Evolutionary conservation across 768 basidiomycete genomes (phyloP).

Genomic region (Sporobolomyces pararoseus): DNA sequence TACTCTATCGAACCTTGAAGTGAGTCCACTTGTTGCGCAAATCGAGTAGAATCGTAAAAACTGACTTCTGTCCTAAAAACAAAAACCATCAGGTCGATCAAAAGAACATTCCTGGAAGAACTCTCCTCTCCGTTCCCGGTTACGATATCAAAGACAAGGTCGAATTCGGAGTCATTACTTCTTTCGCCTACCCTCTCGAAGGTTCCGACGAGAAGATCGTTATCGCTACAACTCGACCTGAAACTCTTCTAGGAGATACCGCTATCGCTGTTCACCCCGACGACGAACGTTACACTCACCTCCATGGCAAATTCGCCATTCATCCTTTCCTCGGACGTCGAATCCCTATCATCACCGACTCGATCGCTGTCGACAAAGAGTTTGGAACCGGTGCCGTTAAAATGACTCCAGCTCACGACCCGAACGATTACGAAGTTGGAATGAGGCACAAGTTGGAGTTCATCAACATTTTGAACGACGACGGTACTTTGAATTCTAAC

Average conservation of each 20-base stretch:
- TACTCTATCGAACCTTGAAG: conserved; percentile 95
- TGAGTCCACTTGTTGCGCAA: conserved; percentile 46
- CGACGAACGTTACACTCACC: conserved; percentile 85
- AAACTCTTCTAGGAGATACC: conserved; percentile 97
- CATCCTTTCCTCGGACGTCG: conserved; percentile 86
- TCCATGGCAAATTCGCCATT: conserved; percentile 72
- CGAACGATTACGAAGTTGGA: conserved; percentile 94
- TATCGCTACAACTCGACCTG: conserved; percentile 94
- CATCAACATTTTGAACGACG: conserved; percentile 91
- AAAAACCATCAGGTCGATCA: conserved; percentile 69
- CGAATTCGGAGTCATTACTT: conserved; percentile 92
- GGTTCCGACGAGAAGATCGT: conserved; percentile 84
- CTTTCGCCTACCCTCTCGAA: conserved; percentile 91
- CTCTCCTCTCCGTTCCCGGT: conserved; percentile 82
- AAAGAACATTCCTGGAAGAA: conserved; percentile 77
- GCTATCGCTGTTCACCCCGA: conserved; percentile 95
- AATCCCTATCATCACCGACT: conserved; percentile 81
- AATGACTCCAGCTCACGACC: conserved; percentile 97
- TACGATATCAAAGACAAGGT: conserved; percentile 93
- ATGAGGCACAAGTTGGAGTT: conserved; percentile 80
- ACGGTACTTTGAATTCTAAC: conserved; percentile 89
- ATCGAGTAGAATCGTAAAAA: not conserved
- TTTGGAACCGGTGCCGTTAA: conserved; percentile 99
- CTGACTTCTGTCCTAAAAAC: not conserved
- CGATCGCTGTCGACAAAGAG: conserved; percentile 79